Conservation (phyloP, 345 rosid species). For the sweet orange (Citrus sinensis) region DVS_A1.0 CM039163.1:2063501-2064000, state of each 20-base stretch:
- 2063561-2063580: background rate
- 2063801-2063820: conserved; percentile 67
- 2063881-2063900: conserved; percentile 49
- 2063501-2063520: background rate
- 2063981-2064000: conserved; percentile 33
- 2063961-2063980: conserved; percentile 43
- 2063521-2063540: background rate
- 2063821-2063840: conserved; percentile 76
- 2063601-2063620: background rate
- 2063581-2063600: background rate
- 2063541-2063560: background rate
- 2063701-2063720: background rate
- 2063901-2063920: conserved; percentile 74
- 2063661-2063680: background rate
- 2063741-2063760: background rate
- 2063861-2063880: conserved; percentile 29
- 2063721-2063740: background rate
- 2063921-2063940: conserved; percentile 34
- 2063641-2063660: background rate
- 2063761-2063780: conserved; percentile 4
- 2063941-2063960: conserved; percentile 53
- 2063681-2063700: background rate
- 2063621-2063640: background rate
- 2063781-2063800: conserved; percentile 61
- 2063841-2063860: conserved; percentile 57